Conservation (phyloP, 202 grass and related monocot genomes). For the Digitaria exilis region DNA sequence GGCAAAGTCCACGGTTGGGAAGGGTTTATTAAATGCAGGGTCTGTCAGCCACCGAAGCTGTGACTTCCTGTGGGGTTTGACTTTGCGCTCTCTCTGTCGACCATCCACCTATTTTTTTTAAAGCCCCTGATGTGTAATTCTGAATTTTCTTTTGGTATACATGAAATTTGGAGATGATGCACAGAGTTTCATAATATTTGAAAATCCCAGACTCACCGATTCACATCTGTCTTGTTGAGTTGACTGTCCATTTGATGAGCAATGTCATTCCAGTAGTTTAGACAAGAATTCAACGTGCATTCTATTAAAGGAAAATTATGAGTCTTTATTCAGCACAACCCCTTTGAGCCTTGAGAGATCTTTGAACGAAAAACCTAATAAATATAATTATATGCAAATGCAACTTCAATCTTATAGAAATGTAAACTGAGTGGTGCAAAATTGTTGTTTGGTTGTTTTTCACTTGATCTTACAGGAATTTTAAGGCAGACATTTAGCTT, state of each 20-base stretch:
- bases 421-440: neutral
- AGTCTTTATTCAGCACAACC: no score
- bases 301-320: neutral
- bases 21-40: conserved; percentile 32
- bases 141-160: neutral
- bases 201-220: neutral
- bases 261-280: neutral
- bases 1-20: conserved; percentile 43
- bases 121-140: neutral
- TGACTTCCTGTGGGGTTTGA: conserved; percentile 32
- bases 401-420: neutral
- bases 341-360: no score
- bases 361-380: no score
- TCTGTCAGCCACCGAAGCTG: conserved; percentile 31
- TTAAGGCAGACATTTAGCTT: neutral
- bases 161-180: neutral
- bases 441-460: neutral
- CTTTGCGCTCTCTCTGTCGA: neutral
- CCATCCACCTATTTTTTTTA: conserved; percentile 3
- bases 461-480: neutral
- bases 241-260: neutral
- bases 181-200: neutral
- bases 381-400: neutral
- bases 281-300: neutral
- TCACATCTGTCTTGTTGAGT: neutral